Evolutionary conservation across 805 yeast species (phyloP).

Genomic region (Pichia manshurica): DNA sequence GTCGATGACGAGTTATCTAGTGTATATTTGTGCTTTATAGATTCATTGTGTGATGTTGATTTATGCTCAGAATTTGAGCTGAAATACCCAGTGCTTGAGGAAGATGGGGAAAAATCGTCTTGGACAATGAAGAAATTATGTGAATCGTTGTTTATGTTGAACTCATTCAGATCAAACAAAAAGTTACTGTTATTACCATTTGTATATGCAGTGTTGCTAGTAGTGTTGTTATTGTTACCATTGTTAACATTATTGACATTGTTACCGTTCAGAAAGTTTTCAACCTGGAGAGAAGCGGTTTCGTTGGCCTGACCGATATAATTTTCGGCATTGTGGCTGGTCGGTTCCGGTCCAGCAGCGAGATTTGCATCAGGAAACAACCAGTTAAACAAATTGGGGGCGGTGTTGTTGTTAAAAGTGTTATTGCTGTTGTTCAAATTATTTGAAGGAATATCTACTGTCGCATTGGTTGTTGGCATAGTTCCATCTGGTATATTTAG

Average conservation of each 20-base stretch:
- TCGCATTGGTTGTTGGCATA: not conserved
- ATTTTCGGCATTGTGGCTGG: constrained; percentile 1
- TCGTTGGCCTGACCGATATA: not conserved
- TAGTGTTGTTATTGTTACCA: not conserved
- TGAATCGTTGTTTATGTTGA: constrained; percentile 22
- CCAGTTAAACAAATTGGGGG: constrained; percentile 24
- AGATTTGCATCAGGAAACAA: constrained; percentile 22
- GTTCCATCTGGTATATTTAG: not conserved
- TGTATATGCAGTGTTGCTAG: constrained; percentile 11
- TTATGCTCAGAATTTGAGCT: constrained; percentile 3
- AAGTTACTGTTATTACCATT: not conserved
- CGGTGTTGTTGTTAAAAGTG: not conserved
- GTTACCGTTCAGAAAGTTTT: not conserved
- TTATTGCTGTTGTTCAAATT: not conserved
- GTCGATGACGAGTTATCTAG: not conserved
- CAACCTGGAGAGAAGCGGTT: not conserved
- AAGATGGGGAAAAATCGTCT: constrained; percentile 22
- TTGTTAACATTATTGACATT: not conserved
- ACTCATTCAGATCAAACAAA: constrained; percentile 20
- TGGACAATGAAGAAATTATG: constrained; percentile 29
- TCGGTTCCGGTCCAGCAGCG: not conserved
- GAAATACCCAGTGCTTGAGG: constrained; percentile 14
- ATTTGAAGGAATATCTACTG: not conserved
- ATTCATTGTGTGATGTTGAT: not conserved
- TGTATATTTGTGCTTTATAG: not conserved